These are phyloP conservation scores for Linum tenue DNA, from an alignment of 345 rosid genomes.

Conservation along the genomic window DNA sequence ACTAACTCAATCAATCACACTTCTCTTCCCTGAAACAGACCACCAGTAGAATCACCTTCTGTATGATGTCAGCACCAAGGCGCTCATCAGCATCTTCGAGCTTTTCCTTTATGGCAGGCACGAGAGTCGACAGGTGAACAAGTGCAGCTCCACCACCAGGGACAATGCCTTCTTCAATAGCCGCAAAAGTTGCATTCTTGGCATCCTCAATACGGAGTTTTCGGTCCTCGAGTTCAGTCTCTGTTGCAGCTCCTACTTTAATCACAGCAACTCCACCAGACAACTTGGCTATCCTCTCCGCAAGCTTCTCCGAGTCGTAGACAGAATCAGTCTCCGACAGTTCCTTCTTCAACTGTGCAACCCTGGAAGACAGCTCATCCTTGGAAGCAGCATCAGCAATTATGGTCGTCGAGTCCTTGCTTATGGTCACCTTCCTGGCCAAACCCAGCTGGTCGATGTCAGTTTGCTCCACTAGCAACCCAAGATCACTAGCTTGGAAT, in stretches of 20 bases:
- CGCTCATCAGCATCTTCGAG: constrained; percentile 76
- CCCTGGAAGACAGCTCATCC: constrained; percentile 79
- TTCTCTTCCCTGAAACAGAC: background rate
- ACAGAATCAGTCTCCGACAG: constrained; percentile 82
- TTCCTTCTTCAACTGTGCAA: constrained; percentile 79
- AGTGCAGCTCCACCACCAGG: constrained; percentile 95
- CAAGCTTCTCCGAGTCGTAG: constrained; percentile 77
- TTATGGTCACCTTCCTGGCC: constrained; percentile 73
- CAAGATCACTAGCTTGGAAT: constrained; percentile 78
- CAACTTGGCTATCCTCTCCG: constrained; percentile 91
- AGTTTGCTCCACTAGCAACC: constrained; percentile 63
- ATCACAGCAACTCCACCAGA: constrained; percentile 97
- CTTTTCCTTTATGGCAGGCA: constrained; percentile 68
- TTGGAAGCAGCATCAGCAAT: constrained; percentile 93
- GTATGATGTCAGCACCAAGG: constrained; percentile 90
- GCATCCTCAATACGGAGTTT: constrained; percentile 95
- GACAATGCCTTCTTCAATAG: constrained; percentile 95
- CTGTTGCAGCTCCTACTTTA: constrained; percentile 98
- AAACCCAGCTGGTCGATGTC: constrained; percentile 75
- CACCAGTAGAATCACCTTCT: constrained; percentile 44
- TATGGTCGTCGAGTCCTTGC: constrained; percentile 74
- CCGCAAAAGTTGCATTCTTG: constrained; percentile 94
- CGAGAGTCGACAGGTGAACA: constrained; percentile 65
- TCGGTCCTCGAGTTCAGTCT: constrained; percentile 93
- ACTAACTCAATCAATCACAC: background rate